Evolutionary conservation across 202 grass and related monocot genomes (phyloP).

Genomic region (Carex arenaria): DNA sequence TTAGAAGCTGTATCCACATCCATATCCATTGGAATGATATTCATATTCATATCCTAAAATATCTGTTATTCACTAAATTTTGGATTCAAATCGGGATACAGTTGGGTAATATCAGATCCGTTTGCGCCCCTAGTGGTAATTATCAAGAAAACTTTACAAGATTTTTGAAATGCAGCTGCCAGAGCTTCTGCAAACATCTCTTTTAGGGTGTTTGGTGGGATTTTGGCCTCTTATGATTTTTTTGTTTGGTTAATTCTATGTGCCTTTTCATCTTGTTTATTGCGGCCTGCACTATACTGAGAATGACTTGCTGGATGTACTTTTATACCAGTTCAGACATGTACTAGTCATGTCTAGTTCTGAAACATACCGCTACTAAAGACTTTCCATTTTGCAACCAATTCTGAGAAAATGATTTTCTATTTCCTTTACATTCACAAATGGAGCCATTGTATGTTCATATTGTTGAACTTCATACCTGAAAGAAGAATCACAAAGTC

Average conservation of each 20-base stretch:
- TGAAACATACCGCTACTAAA: not conserved
- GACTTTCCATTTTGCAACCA: not conserved
- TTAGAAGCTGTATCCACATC: not conserved
- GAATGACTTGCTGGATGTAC: not conserved
- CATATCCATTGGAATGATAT: not conserved
- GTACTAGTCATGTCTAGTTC: not conserved
- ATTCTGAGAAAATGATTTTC: not conserved
- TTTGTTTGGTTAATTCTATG: not conserved
- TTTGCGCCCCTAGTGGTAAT: not conserved
- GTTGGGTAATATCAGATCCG: not conserved
- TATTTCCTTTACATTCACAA: not conserved
- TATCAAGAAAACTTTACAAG: not conserved
- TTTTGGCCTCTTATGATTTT: not conserved
- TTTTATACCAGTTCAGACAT: not conserved
- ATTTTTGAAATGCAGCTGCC: not conserved
- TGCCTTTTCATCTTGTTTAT: not conserved
- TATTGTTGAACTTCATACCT: not conserved
- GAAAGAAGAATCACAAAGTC: conserved; percentile 12
- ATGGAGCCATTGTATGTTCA: not conserved
- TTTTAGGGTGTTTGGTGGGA: not conserved
- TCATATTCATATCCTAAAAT: not conserved
- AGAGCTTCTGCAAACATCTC: not conserved
- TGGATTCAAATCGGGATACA: not conserved
- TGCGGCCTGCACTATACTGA: not conserved
- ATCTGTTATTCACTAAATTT: not conserved